Evolutionary conservation across 768 basidiomycete species (phyloP), one percentile per base, ranked within the genome.

Genomic region (Clavulina sp.): DNA sequence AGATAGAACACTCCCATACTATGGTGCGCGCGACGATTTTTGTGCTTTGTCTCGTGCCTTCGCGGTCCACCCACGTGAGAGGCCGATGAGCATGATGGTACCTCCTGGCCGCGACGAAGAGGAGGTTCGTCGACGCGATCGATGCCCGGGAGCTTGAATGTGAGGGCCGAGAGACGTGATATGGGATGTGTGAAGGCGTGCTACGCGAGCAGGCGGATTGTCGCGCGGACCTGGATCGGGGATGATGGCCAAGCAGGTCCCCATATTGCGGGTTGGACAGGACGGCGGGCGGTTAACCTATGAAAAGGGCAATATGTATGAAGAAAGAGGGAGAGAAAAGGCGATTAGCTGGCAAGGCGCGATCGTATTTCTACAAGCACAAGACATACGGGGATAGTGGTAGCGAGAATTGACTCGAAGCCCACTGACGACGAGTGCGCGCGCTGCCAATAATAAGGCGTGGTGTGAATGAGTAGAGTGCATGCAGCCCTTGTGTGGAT

Each of bases 361-460:
- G n/a, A n/a, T n/a, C n/a, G n/a, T n/a, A n/a, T n/a, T n/a, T n/a
- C n/a, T n/a, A n/a, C n/a, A n/a, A n/a, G n/a, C n/a, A n/a, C n/a
- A n/a, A n/a, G 19, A 9, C 19, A 19, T 9, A 62, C 63, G 2
- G 73, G 73, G 9, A 75, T 59, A 52, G 75, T 76, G 63, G 75
- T 75, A 3, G 67, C 74, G 53, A 75, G 75, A 9, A 75, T 68
- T 74, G 73, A 76, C 21, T 74, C 67, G 60, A 72, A 75, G 49
- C 60, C 69, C 6, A 66, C 59, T 1, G 60, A 55, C 2, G 68
- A 60, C 13, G 74, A n/a, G n/a, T n/a, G n/a, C n/a, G 59, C 26
- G 56, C 66, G 5, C 72, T 73, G 3, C 70, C 70, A 48, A 73
- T 66, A 41, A 68, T 59, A 0, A 73, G 74, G 9, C 2, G 67